Conservation (phyloP, 2,329 filamentous ascomycete species). For the Diaporthe sp. region DNA sequence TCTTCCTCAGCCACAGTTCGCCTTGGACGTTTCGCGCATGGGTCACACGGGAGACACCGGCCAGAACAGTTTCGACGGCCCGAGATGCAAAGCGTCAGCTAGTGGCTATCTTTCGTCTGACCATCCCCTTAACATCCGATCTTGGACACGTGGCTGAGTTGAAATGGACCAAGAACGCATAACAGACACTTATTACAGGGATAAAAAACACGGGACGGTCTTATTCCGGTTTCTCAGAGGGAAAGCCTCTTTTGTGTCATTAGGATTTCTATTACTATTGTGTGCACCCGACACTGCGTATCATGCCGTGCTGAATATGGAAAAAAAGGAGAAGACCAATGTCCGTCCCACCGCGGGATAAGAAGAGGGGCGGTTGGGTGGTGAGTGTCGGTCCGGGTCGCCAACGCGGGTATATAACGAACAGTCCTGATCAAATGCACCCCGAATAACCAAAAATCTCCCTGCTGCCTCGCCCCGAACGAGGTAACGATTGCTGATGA, state of each 20-base stretch:
- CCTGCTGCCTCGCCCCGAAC: constrained; percentile 3
- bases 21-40: not conserved
- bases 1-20: constrained; percentile 13
- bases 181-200: not conserved
- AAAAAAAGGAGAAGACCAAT: constrained; percentile 8
- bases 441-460: constrained; percentile 28
- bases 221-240: not conserved
- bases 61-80: not conserved
- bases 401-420: constrained; percentile 38
- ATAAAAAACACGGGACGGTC: not conserved
- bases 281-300: constrained; percentile 18
- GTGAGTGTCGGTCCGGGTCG: constrained; percentile 15
- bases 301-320: constrained; percentile 21
- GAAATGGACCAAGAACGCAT: not conserved
- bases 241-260: constrained; percentile 12
- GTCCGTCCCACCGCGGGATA: constrained; percentile 13
- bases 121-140: not conserved
- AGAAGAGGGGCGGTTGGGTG: not conserved
- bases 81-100: not conserved
- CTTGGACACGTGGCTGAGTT: not conserved
- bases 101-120: not conserved
- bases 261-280: constrained; percentile 27
- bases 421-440: constrained; percentile 38
- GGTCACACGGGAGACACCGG: not conserved
- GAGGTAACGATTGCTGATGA: constrained; percentile 25